Evolutionary conservation across 768 basidiomycete species (phyloP), one percentile per base, ranked within the genome.

Genomic region (Boletus patriciae): DNA sequence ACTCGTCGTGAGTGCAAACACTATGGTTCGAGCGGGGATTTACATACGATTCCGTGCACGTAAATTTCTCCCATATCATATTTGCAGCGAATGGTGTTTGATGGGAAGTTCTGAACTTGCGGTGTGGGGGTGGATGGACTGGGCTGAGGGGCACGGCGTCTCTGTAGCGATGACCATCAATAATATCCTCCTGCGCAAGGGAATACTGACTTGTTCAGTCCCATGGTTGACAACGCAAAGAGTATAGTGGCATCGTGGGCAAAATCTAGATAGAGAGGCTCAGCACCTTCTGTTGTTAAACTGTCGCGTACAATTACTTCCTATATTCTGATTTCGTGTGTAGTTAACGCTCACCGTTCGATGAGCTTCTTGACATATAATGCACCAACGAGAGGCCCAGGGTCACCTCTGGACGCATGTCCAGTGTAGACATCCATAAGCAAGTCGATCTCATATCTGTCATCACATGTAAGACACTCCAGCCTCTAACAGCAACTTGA

Each of bases 41-140:
- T 4, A 64, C 68, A 38, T 36, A 74, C 74, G 73, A 75, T 19
- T 60, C 59, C 31, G 61, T 45, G 65, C 78, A 78, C 4, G 66
- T 64, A 60, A 77, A 78, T 59, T 63, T 71, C 62, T 78, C 77
- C 76, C 76, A 78, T n/a, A 75, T 52, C 73, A 79, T 77, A 34
- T 66, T 69, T 31, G 76, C 77, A 21, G 65, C 77, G 52, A 79
- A 79, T 19, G 78, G 78, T 12, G 73, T 65, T 57, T 76, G 76
- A 10, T 60, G 19, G 4, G 76, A 73, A 16, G 68, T 76, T 49
- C 67, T 64, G 65, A 72, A 79, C 41, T 70, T 74, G 36, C 78
- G 72, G 37, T 61, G 41, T 34, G 45, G 7, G 56, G 62, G 43
- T 64, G 72, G 54, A 64, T 50, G 69, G 23, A 31, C 45, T 1